phyloP scores from a whole-genome alignment of 257 asterid genomes.

The Fraxinus quadrangulata region DNA sequence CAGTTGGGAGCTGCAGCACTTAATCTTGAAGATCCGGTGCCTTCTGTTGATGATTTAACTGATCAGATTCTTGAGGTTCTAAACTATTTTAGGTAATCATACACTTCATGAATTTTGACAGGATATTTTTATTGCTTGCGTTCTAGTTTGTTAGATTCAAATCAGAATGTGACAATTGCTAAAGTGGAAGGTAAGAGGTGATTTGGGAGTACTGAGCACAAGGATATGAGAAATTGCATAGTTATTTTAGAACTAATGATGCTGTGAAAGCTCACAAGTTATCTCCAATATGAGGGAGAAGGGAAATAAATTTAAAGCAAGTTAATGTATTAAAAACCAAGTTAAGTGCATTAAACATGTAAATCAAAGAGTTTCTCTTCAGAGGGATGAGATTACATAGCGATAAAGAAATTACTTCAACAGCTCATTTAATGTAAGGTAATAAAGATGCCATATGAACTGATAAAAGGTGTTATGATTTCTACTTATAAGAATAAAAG shows the following conservation, averaged over 20 bases:
- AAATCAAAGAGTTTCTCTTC: neutral
- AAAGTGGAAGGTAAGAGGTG: too few species aligned
- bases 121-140: neutral
- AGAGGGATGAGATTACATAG: neutral
- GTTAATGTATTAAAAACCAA: neutral
- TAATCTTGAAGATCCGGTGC: constrained; percentile 53
- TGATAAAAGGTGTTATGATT: neutral
- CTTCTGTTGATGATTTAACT: constrained; percentile 72
- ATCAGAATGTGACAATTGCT: neutral
- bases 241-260: neutral
- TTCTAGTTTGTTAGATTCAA: neutral
- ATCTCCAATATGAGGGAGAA: neutral
- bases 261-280: neutral
- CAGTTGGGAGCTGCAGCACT: constrained; percentile 97
- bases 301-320: neutral
- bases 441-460: too few species aligned
- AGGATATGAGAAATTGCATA: neutral
- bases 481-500: too few species aligned
- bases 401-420: neutral
- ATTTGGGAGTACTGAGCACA: too few species aligned
- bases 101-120: constrained; percentile 8
- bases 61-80: constrained; percentile 92
- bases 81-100: constrained; percentile 73
- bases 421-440: neutral
- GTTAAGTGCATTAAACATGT: neutral